These are phyloP conservation scores for Gypsophila paniculata DNA, from an alignment of 179 eudicot genomes.

Conservation along the genomic window DNA sequence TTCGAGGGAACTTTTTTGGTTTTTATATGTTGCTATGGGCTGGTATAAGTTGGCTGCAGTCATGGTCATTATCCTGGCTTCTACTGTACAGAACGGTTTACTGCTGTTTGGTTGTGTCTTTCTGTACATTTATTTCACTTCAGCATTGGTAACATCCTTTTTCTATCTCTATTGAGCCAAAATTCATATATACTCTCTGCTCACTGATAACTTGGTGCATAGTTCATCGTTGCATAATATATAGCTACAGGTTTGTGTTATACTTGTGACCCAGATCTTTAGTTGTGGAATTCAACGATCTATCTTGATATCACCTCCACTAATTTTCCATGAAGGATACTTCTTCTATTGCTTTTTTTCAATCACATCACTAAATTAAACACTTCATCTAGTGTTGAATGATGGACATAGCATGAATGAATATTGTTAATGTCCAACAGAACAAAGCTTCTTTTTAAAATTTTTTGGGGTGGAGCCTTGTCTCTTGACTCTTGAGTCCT, in stretches of 20 bases:
- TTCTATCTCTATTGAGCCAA: too few species aligned
- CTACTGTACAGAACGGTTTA: neutral
- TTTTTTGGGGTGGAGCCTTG: too few species aligned
- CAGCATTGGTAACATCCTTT: neutral
- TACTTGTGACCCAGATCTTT: neutral
- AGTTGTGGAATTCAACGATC: neutral
- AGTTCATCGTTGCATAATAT: too few species aligned
- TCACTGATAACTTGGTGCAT: too few species aligned
- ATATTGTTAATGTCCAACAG: neutral
- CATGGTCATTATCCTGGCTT: neutral
- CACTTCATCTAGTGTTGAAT: neutral
- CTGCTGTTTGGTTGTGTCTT: neutral
- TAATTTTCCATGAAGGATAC: neutral
- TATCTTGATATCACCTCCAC: neutral
- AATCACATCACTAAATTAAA: neutral
- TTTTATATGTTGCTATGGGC: neutral
- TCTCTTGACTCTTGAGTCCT: too few species aligned
- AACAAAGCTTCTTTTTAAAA: too few species aligned
- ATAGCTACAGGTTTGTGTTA: neutral
- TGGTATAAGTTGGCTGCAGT: neutral
- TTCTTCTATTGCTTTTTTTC: neutral
- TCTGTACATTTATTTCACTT: neutral
- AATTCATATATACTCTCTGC: too few species aligned
- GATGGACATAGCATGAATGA: neutral
- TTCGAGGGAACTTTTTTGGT: neutral